Conservation (phyloP, 345 rosid genomes). For the Cochlearia excelsa region DNA sequence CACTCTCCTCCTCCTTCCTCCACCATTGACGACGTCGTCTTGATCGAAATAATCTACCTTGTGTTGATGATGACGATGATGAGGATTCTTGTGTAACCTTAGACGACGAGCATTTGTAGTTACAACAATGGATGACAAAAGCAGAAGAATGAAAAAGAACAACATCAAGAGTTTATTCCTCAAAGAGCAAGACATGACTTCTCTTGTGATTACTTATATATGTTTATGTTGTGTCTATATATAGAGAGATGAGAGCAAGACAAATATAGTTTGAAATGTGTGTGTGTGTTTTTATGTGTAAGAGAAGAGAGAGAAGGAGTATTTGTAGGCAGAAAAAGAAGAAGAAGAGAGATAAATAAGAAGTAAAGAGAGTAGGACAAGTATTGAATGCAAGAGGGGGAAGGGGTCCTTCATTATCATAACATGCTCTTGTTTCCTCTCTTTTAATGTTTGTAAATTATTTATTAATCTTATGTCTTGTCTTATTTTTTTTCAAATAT, state of each 20-base stretch:
- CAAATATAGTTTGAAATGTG: conserved; percentile 20
- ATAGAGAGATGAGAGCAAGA: conserved; percentile 16
- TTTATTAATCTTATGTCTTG: conserved; percentile 15
- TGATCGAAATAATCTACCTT: conserved; percentile 14
- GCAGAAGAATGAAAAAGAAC: conserved; percentile 26
- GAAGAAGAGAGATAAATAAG: not conserved
- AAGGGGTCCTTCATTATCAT: conserved; percentile 30
- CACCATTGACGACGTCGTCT: not conserved
- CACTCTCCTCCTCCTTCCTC: conserved; percentile 26
- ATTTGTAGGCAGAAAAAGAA: conserved; percentile 32
- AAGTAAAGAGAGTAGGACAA: conserved; percentile 38
- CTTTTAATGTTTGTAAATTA: not conserved
- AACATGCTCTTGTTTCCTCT: conserved; percentile 40
- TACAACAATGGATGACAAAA: conserved; percentile 31
- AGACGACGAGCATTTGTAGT: conserved; percentile 22
- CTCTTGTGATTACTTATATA: conserved; percentile 5
- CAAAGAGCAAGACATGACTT: conserved; percentile 32
- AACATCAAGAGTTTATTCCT: conserved; percentile 12
- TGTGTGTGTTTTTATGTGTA: not conserved
- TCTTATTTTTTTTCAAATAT: conserved; percentile 25
- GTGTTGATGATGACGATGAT: conserved; percentile 19
- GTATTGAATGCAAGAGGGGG: conserved; percentile 38
- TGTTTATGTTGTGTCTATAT: not conserved
- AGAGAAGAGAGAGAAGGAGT: conserved; percentile 27
- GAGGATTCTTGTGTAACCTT: conserved; percentile 19